These are phyloP conservation scores for Gonapodya prolifera DNA, from an alignment of 192 early-diverging fungal species.

Conservation along the genomic window DNA sequence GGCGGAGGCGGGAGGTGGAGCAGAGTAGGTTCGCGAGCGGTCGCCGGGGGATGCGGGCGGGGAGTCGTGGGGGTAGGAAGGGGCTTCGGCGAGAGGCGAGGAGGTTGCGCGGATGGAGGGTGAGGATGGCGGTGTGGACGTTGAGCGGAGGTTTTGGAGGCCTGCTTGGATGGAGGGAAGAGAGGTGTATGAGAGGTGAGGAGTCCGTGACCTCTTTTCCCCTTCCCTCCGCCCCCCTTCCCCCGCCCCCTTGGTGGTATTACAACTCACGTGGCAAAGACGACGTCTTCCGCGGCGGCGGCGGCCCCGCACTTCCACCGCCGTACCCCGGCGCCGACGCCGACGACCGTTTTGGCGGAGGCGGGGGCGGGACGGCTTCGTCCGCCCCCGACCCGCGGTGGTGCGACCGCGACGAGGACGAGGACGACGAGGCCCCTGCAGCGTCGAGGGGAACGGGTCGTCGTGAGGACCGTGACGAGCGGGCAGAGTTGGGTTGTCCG, in stretches of 20 bases:
- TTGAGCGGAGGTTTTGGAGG: no score
- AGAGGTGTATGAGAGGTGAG: no score
- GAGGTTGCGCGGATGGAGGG: no score
- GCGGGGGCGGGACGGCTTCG: neutral
- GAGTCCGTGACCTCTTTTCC: no score
- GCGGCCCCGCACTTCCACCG: neutral
- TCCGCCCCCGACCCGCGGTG: no score
- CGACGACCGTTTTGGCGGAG: neutral
- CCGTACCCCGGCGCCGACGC: neutral
- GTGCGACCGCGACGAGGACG: no score
- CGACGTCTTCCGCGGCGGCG: neutral
- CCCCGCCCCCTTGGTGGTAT: neutral
- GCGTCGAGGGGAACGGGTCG: neutral
- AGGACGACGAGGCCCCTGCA: neutral
- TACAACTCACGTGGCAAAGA: neutral
- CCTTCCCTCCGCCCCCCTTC: no score
- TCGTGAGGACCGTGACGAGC: neutral
- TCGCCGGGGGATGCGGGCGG: neutral
- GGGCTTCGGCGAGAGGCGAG: neutral
- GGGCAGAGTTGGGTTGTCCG: no score
- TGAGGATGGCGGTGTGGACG: no score
- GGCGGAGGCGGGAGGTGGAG: neutral
- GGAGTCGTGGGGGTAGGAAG: neutral
- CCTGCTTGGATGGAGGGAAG: no score
- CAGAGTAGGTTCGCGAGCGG: neutral